Evolutionary conservation across 441 rosid genomes (phyloP).

Genomic region (Isatis lusitanica): DNA sequence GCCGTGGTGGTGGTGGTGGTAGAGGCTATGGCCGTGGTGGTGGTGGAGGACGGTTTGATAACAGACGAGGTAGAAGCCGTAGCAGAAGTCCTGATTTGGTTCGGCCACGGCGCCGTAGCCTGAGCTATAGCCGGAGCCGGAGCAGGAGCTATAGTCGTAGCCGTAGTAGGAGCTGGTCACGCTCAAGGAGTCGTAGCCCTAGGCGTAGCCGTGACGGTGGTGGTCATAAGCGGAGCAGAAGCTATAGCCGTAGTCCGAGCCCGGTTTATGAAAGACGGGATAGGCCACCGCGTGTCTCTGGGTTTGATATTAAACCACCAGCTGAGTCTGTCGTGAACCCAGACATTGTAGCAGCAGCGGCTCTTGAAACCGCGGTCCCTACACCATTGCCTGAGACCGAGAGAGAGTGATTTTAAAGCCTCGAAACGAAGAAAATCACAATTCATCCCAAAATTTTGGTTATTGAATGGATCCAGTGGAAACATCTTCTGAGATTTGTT

Average conservation of each 20-base stretch:
- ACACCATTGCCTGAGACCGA: neutral
- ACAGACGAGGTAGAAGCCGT: slow-evolving; percentile 76
- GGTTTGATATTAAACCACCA: slow-evolving; percentile 38
- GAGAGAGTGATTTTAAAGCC: neutral
- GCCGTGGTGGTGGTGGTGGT: slow-evolving; percentile 52
- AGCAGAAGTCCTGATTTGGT: slow-evolving; percentile 78
- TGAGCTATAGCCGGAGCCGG: slow-evolving; percentile 49
- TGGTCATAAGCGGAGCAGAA: slow-evolving; percentile 35
- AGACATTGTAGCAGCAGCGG: neutral
- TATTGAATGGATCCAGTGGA: slow-evolving; percentile 5
- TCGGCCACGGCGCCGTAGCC: slow-evolving; percentile 57
- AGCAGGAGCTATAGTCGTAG: slow-evolving; percentile 50
- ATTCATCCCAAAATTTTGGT: slow-evolving; percentile 19
- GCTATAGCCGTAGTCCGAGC: slow-evolving; percentile 48
- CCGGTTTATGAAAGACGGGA: slow-evolving; percentile 49
- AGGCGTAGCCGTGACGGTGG: slow-evolving; percentile 42
- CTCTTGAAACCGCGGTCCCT: slow-evolving; percentile 11
- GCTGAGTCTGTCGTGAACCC: slow-evolving; percentile 23
- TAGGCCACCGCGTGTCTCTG: slow-evolving; percentile 37
- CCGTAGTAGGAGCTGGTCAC: slow-evolving; percentile 47
- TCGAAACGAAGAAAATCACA: neutral
- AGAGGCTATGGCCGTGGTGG: slow-evolving; percentile 78
- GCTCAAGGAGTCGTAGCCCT: slow-evolving; percentile 53
- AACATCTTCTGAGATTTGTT: neutral
- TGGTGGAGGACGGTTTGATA: slow-evolving; percentile 63